Evolutionary conservation across 306 rosid species (phyloP).

Genomic region (Cicer judaicum): DNA sequence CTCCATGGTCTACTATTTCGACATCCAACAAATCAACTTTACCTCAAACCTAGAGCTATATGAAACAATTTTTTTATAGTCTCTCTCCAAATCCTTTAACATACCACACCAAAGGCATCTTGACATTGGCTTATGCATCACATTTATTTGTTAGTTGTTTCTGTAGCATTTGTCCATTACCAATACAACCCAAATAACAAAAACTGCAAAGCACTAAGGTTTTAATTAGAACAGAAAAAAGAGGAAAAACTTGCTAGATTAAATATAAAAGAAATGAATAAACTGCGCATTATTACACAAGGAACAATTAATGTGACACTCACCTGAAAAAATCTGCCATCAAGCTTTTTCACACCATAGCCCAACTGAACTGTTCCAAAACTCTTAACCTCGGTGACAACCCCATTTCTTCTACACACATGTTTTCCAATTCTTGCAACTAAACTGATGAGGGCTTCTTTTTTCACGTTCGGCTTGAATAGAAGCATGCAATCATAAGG

Average conservation of each 20-base stretch:
- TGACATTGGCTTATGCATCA: neutral
- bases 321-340: constrained; percentile 87
- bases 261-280: neutral
- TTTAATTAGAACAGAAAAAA: neutral
- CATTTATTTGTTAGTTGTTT: neutral
- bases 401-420: constrained; percentile 73
- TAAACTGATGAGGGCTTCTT: constrained; percentile 64
- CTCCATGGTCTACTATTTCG: neutral
- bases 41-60: constrained; percentile 19
- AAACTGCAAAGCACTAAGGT: constrained; percentile 6
- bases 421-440: constrained; percentile 82
- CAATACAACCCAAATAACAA: constrained; percentile 19
- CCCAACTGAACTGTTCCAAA: constrained; percentile 76
- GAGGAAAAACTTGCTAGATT: neutral
- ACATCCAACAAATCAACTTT: constrained; percentile 12
- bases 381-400: constrained; percentile 62
- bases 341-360: constrained; percentile 87
- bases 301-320: neutral
- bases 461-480: constrained; percentile 58
- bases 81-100: constrained; percentile 24
- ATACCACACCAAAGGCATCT: constrained; percentile 12
- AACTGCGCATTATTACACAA: neutral
- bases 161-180: neutral
- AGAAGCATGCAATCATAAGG: constrained; percentile 81
- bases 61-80: neutral